Percentiles rank a stretch among this genome's conserved stretches.
phyloP scores from a whole-genome alignment of 2,329 filamentous ascomycete genomes.

The Cryphonectria parasitica region DNA sequence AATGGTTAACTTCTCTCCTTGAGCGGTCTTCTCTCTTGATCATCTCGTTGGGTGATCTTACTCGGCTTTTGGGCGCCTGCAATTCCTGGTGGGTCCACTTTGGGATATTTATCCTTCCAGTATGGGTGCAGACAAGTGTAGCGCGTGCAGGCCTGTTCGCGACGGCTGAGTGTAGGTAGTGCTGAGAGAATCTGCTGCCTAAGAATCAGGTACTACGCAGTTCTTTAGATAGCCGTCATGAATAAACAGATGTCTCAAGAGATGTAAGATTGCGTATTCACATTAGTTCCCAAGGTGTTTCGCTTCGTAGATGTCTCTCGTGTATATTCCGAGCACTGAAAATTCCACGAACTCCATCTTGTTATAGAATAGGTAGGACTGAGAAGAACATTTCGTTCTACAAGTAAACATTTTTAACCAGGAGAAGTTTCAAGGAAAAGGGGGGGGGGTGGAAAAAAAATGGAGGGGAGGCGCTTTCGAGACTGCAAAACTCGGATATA shows the following conservation, averaged over 20 bases:
- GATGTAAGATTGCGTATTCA: no score
- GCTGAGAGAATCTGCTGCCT: neutral
- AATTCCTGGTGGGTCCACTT: neutral
- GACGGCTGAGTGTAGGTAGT: neutral
- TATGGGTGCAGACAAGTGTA: neutral
- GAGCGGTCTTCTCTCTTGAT: neutral
- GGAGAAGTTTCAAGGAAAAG: neutral
- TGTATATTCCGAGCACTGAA: neutral
- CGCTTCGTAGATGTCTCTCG: neutral
- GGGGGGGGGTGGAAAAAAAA: neutral
- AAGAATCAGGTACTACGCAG: neutral
- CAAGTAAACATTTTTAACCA: neutral
- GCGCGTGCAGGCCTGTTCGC: neutral
- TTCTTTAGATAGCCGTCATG: neutral
- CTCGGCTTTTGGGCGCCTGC: neutral
- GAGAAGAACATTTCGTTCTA: neutral
- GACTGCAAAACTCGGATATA: constrained; percentile 15
- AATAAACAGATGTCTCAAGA: neutral
- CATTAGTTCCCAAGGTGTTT: no score
- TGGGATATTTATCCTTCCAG: neutral
- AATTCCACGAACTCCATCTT: neutral
- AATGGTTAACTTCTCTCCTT: neutral
- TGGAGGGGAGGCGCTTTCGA: neutral
- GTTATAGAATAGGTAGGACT: neutral
- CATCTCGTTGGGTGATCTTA: neutral